Evolutionary conservation across 2,329 filamentous ascomycete genomes (phyloP).

Genomic region (Aspergillus ustus): DNA sequence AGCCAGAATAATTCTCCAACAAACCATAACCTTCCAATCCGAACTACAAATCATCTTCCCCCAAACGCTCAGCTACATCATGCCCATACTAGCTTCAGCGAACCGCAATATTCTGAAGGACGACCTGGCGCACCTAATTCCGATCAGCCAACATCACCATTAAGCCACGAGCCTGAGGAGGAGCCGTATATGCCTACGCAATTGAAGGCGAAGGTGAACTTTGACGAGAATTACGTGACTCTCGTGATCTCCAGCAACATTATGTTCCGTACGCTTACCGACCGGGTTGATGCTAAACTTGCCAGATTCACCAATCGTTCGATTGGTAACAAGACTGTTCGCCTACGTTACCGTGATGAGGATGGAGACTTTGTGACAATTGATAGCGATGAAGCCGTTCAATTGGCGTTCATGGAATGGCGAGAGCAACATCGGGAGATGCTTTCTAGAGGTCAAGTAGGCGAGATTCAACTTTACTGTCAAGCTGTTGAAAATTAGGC

Average conservation of each 20-base stretch:
- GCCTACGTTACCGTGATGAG: conserved; percentile 87
- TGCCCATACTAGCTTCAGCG: conserved; percentile 43
- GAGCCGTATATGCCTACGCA: conserved; percentile 68
- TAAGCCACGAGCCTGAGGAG: conserved; percentile 39
- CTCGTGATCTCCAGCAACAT: conserved; percentile 97
- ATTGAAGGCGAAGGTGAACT: conserved; percentile 94
- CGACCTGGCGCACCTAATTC: conserved; percentile 33
- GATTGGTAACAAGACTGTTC: conserved; percentile 79
- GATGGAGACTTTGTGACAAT: conserved; percentile 94
- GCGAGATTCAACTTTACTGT: conserved; percentile 89
- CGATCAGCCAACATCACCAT: conserved; percentile 40
- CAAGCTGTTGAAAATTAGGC: conserved; percentile 55
- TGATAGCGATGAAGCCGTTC: conserved; percentile 93
- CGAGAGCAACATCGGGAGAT: conserved; percentile 71
- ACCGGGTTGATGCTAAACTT: conserved; percentile 94
- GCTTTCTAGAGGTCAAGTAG: conserved; percentile 70
- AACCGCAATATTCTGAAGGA: conserved; percentile 43
- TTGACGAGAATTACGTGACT: conserved; percentile 88
- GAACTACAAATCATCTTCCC: conserved; percentile 69
- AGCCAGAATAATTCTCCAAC: conserved; percentile 83
- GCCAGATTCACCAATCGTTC: conserved; percentile 83
- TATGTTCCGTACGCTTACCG: conserved; percentile 88
- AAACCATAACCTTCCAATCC: conserved; percentile 65
- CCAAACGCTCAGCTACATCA: conserved; percentile 35
- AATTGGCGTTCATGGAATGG: conserved; percentile 95